Base-by-base conservation (phyloP, 139 green algal species). In the Bryopsis sp. region DNA sequence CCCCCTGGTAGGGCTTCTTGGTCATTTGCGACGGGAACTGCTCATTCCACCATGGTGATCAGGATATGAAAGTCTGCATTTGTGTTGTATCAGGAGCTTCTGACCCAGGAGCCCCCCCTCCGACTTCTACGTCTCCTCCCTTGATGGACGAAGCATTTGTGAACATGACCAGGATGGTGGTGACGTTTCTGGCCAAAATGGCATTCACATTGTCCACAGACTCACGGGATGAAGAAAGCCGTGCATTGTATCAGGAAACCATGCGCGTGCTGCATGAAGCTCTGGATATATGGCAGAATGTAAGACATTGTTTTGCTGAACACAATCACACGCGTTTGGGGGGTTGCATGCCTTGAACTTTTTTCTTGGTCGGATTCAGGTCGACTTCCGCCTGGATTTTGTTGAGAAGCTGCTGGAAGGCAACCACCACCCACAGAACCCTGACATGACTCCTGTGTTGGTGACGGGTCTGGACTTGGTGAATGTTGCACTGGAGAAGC, bases 131-230 rank as follows among this genome's bases (percentile, higher is more conserved):
- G n/a, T n/a, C n/a, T 22, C 58, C 58, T 65, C 58, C 58, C 4
- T 65, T 65, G 31, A n/a, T 33, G n/a, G 58, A 26, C 7, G 58
- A 65, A 33, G 43, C 58, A n/a, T 65, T 60, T 22, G 36, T 71
- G n/a, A 74, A 62, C 1, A 95, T 93, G 90, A 77, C 87, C 37
- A 84, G 95, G 38, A 81, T 84, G 67, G 67, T 98, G 34, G 69
- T 97, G 31, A 94, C 85, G 72, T 98, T 98, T 75, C 67, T 98
- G 28, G 75, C 89, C 37, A 86, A 92, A 57, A 89, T 97, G 74
- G 74, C 76, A 0, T 93, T 96, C 68, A 26, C 58, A n/a, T 31
- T 78, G 28, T 38, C 54, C 29, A 37, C 47, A 8, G 72, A 78
- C 7, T 34, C 28, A 29, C 28, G 50, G 3, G 74, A 74, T 46